Percentiles rank a stretch among this genome's conserved stretches.
Conservation (phyloP, 129 eudicot species). For the Tanacetum coccineum region DNA sequence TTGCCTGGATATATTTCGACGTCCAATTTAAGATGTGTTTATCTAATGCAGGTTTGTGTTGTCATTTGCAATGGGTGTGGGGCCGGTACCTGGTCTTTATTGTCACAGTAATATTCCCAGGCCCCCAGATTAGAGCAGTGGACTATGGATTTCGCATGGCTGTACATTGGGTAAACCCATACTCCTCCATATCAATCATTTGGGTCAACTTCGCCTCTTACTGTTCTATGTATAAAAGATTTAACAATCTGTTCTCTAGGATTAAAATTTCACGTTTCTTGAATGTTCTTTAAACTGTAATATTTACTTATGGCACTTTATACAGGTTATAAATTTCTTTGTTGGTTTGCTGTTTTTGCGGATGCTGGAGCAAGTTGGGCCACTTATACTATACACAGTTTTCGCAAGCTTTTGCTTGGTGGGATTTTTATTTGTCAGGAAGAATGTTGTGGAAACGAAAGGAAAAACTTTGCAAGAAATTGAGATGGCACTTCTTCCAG, state of each 20-base stretch:
- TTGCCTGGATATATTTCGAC: no score
- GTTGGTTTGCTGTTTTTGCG: slow-evolving; percentile 71
- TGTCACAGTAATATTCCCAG: slow-evolving; percentile 78
- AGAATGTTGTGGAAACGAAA: slow-evolving; percentile 70
- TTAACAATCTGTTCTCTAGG: neutral
- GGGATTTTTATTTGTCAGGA: slow-evolving; percentile 54
- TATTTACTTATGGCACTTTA: slow-evolving; percentile 2
- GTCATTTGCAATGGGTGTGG: slow-evolving; percentile 78
- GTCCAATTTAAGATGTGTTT: neutral
- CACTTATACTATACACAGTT: slow-evolving; percentile 53
- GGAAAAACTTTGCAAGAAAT: slow-evolving; percentile 85
- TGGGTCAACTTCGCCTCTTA: neutral
- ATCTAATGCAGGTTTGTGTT: slow-evolving; percentile 56
- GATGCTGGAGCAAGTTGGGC: slow-evolving; percentile 74
- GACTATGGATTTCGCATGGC: slow-evolving; percentile 96
- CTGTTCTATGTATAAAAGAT: neutral
- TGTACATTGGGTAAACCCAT: slow-evolving; percentile 76
- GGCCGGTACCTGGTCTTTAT: slow-evolving; percentile 79
- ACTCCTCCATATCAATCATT: neutral
- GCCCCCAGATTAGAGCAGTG: slow-evolving; percentile 74
- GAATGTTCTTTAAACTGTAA: neutral
- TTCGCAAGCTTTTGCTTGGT: slow-evolving; percentile 66
- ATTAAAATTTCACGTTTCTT: neutral
- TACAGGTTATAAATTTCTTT: slow-evolving; percentile 78
- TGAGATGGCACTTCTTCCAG: slow-evolving; percentile 69